phyloP scores from a whole-genome alignment of 148 eudicot species.

The Spergularia marina region DNA sequence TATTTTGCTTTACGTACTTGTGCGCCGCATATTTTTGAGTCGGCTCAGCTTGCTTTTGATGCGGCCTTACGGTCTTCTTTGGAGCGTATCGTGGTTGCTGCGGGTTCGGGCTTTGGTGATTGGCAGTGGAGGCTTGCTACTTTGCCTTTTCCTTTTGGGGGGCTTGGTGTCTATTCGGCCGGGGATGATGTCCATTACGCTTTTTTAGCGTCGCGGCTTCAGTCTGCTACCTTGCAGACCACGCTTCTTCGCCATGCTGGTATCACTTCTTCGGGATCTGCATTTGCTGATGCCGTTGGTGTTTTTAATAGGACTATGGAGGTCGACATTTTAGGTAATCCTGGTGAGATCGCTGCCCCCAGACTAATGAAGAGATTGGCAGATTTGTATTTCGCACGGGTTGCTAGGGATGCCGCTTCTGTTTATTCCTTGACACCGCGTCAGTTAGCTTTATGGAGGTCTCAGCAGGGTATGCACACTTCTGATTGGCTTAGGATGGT shows the following conservation, averaged over 20 bases:
- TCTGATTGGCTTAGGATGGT: neutral
- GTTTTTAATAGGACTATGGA: neutral
- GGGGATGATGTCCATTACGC: no score
- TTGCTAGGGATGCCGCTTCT: no score
- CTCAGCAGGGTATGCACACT: neutral
- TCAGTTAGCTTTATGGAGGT: neutral
- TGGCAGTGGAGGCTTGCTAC: neutral
- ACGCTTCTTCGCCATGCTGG: neutral
- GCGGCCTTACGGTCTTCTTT: neutral
- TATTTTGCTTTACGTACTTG: neutral
- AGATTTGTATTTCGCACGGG: neutral
- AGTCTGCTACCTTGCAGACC: neutral
- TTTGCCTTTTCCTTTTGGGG: neutral
- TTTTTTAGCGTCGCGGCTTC: neutral
- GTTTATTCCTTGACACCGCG: neutral
- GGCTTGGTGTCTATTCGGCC: neutral
- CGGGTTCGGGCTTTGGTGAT: neutral
- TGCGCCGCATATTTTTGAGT: neutral
- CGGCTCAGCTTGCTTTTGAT: neutral
- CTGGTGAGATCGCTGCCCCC: conserved; percentile 1
- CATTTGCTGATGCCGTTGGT: neutral
- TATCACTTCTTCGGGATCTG: neutral
- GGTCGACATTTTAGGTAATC: neutral
- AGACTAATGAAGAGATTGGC: neutral
- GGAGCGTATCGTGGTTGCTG: neutral